Percentiles rank a stretch among this genome's conserved stretches.
Conservation (phyloP, 306 rosid genomes). For the Prosopis cineraria region DNA sequence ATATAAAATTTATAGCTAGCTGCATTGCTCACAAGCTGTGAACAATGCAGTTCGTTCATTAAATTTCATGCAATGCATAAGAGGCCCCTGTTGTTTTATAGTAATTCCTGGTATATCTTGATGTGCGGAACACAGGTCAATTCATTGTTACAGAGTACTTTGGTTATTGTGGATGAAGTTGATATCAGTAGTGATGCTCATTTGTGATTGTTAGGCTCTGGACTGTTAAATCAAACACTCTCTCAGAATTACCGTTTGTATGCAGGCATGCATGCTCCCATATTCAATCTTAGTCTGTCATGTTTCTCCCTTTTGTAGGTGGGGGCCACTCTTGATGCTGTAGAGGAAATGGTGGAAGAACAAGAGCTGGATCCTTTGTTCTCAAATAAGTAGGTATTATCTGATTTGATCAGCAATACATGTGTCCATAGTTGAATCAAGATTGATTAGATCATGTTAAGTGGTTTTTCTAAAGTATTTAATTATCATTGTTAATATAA, state of each 20-base stretch:
- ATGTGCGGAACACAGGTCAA: not conserved
- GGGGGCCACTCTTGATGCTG: constrained; percentile 69
- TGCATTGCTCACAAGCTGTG: not conserved
- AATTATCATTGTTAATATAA: constrained; percentile 7
- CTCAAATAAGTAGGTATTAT: constrained; percentile 50
- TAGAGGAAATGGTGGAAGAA: constrained; percentile 81
- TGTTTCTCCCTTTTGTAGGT: constrained; percentile 52
- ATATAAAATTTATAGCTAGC: not conserved
- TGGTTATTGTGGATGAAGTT: not conserved
- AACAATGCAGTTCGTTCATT: not conserved
- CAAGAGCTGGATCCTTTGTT: constrained; percentile 67
- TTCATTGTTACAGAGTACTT: not conserved
- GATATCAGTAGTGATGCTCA: not conserved
- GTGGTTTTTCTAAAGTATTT: constrained; percentile 18
- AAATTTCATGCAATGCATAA: no score
- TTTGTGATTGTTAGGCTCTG: not conserved
- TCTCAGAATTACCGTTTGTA: not conserved
- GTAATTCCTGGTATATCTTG: not conserved
- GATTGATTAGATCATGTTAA: constrained; percentile 3
- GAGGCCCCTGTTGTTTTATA: no score
- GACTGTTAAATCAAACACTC: not conserved
- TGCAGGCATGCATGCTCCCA: not conserved
- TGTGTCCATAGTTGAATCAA: not conserved
- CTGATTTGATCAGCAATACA: constrained; percentile 22
- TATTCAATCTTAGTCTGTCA: constrained; percentile 23